Evolutionary conservation across 2,329 filamentous ascomycete species (phyloP).

Genomic region (Pleomassaria siparia): DNA sequence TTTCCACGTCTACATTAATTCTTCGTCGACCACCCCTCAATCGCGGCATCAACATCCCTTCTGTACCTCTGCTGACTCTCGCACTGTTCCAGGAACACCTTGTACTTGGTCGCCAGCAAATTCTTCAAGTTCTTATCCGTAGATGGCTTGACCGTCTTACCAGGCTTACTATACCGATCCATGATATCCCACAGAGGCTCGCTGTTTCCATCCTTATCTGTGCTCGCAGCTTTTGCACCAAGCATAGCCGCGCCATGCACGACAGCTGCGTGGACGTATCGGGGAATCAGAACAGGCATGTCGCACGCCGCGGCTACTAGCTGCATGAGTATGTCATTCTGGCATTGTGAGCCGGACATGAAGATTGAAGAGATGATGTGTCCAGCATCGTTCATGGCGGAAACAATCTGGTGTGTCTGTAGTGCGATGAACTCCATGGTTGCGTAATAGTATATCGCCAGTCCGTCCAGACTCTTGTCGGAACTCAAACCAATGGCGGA

Average conservation of each 20-base stretch:
- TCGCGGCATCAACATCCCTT: constrained; percentile 67
- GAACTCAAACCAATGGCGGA: constrained; percentile 82
- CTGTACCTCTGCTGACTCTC: constrained; percentile 82
- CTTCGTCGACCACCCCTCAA: constrained; percentile 33
- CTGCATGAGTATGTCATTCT: constrained; percentile 89
- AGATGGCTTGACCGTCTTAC: constrained; percentile 76
- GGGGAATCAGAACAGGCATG: constrained; percentile 90
- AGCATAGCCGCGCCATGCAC: constrained; percentile 99
- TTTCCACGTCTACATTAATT: background rate
- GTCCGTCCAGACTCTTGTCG: constrained; percentile 82
- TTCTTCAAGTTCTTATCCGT: constrained; percentile 73
- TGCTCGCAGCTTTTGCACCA: constrained; percentile 92
- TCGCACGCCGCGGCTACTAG: constrained; percentile 87
- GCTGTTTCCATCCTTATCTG: constrained; percentile 72
- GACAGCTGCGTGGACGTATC: constrained; percentile 92
- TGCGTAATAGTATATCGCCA: constrained; percentile 90
- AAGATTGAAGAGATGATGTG: constrained; percentile 91
- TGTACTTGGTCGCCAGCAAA: constrained; percentile 85
- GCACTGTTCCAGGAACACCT: constrained; percentile 93
- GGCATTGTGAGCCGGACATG: constrained; percentile 98
- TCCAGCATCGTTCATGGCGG: constrained; percentile 87
- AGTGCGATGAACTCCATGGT: constrained; percentile 98
- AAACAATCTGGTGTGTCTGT: constrained; percentile 93
- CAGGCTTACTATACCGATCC: constrained; percentile 95
- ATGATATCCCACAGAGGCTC: constrained; percentile 95